Conservation (phyloP, 1,284 basidiomycete genomes). For the Boletellus deceptivus region DNA sequence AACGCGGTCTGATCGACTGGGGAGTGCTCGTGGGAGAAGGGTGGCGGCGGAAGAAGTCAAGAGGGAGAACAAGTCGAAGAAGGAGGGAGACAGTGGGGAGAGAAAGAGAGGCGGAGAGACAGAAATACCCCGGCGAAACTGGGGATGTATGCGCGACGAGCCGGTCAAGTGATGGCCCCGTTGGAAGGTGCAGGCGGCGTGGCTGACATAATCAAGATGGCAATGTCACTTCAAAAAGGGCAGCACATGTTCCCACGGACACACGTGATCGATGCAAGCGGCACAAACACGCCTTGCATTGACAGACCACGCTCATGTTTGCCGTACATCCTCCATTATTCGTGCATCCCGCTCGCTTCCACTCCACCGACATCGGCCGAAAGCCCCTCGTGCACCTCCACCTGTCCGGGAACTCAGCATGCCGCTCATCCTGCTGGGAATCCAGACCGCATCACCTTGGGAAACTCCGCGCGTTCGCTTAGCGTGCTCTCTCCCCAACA, state of each 20-base stretch:
- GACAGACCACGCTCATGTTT: not conserved
- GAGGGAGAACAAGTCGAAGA: not conserved
- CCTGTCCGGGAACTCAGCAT: conserved; percentile 27
- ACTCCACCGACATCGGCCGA: conserved; percentile 12
- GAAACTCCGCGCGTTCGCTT: conserved; percentile 72
- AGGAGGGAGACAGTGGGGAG: not conserved
- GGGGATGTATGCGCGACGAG: conserved; percentile 26
- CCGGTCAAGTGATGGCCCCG: conserved; percentile 29
- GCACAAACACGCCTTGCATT: not conserved
- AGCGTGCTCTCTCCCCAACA: conserved; percentile 87
- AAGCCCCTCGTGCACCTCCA: conserved; percentile 33
- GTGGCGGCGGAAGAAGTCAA: not conserved
- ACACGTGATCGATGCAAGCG: conserved; percentile 18
- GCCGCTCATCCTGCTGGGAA: conserved; percentile 8
- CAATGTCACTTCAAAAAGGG: conserved; percentile 18
- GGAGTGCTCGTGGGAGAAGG: conserved; percentile 3
- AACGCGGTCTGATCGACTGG: conserved; percentile 26
- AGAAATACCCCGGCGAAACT: conserved; percentile 17
- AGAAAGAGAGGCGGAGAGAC: not conserved
- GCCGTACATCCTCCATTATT: conserved; percentile 14
- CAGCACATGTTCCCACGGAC: conserved; percentile 1
- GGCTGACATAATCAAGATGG: conserved; percentile 33
- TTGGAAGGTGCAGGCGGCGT: conserved; percentile 25
- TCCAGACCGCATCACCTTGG: conserved; percentile 48
- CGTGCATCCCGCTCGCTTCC: conserved; percentile 27